Percentiles rank a stretch among this genome's conserved stretches.
These are phyloP conservation scores for Aspergillus haitiensis DNA, from an alignment of 495 filamentous ascomycete genomes.

Conservation along the genomic window DNA sequence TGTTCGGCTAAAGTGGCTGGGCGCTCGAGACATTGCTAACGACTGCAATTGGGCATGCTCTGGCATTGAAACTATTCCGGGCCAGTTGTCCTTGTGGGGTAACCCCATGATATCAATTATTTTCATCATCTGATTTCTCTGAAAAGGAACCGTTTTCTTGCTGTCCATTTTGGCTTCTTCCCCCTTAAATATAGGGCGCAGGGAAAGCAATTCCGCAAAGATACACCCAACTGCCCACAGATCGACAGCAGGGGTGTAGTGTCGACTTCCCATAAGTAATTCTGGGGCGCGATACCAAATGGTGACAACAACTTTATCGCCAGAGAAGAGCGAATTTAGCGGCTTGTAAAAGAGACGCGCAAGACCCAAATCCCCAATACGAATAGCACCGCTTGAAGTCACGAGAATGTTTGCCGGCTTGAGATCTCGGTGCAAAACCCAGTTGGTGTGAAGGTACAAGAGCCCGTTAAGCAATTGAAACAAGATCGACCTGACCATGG, in stretches of 20 bases:
- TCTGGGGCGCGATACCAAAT: conserved; percentile 99
- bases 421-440: conserved; percentile 95
- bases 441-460: conserved; percentile 92
- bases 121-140: conserved; percentile 97
- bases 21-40: conserved; percentile 51
- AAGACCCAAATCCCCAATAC: conserved; percentile 90
- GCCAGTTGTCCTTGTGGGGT: conserved; percentile 88
- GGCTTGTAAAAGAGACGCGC: conserved; percentile 94
- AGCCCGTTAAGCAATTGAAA: conserved; percentile 93
- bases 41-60: conserved; percentile 77
- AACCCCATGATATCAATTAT: conserved; percentile 94
- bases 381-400: conserved; percentile 82
- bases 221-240: conserved; percentile 98
- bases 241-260: conserved; percentile 96
- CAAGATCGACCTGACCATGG: conserved; percentile 86
- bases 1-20: conserved; percentile 42
- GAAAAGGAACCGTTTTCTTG: conserved; percentile 96
- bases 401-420: conserved; percentile 99
- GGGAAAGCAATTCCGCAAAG: conserved; percentile 87
- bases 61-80: conserved; percentile 72
- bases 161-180: conserved; percentile 98
- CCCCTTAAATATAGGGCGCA: conserved; percentile 96
- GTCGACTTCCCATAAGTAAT: conserved; percentile 81
- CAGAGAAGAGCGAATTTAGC: conserved; percentile 81
- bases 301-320: conserved; percentile 98